phyloP scores from a whole-genome alignment of 208 protist species.

The Phytomonas francai region DNA sequence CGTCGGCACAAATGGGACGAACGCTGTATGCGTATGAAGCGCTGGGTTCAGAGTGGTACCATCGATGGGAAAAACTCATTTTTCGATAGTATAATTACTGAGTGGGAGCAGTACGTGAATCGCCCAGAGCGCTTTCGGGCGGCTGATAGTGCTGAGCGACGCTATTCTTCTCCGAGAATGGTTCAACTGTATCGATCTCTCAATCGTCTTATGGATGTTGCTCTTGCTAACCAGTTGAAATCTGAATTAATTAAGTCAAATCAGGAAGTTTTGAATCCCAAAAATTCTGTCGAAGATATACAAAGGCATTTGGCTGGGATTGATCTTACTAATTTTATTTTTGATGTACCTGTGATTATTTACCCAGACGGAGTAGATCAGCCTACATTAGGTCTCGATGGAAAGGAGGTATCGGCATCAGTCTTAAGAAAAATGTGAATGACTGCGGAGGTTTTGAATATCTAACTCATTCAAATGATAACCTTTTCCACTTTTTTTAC shows the following conservation, averaged over 20 bases:
- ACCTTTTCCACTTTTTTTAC: slow-evolving; percentile 17
- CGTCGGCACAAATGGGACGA: slow-evolving; percentile 88
- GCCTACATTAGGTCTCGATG: slow-evolving; percentile 51
- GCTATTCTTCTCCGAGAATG: slow-evolving; percentile 79
- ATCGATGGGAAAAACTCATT: slow-evolving; percentile 74
- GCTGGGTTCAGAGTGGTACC: slow-evolving; percentile 85
- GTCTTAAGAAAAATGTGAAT: background rate
- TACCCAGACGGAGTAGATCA: slow-evolving; percentile 65
- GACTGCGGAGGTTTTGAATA: background rate
- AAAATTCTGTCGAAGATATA: slow-evolving; percentile 37
- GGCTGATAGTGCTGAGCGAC: slow-evolving; percentile 64
- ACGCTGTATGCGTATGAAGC: slow-evolving; percentile 89
- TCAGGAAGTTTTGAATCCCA: slow-evolving; percentile 11
- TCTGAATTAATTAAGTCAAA: slow-evolving; percentile 6
- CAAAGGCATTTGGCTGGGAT: slow-evolving; percentile 36
- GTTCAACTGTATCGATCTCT: slow-evolving; percentile 83
- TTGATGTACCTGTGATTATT: slow-evolving; percentile 69
- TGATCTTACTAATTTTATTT: slow-evolving; percentile 58
- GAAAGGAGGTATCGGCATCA: slow-evolving; percentile 9
- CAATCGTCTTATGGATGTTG: slow-evolving; percentile 80
- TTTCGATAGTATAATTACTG: slow-evolving; percentile 79
- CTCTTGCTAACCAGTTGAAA: slow-evolving; percentile 62
- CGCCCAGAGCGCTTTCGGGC: slow-evolving; percentile 74
- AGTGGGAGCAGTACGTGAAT: slow-evolving; percentile 90
- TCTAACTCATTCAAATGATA: slow-evolving; percentile 1